phyloP scores from a whole-genome alignment of 345 rosid species.

The Ceriops decandra region DNA sequence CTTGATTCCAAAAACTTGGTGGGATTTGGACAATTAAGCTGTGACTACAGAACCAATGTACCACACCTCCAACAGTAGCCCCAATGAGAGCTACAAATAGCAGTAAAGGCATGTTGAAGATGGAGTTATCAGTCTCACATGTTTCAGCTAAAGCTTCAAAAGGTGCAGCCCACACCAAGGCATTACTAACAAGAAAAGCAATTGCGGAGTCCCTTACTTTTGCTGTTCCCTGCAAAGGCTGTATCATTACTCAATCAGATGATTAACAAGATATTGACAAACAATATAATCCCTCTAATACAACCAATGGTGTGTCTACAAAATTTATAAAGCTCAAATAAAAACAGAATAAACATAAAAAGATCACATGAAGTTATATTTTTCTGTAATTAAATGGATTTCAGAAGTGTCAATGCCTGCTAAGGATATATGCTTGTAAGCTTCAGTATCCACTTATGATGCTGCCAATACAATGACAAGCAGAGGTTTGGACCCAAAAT shows the following conservation, averaged over 20 bases:
- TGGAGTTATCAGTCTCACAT: slow-evolving; percentile 59
- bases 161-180: slow-evolving; percentile 52
- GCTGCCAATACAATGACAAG: too few species aligned
- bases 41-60: neutral
- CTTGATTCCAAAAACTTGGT: neutral
- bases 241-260: slow-evolving; percentile 38
- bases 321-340: neutral
- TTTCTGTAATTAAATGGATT: neutral
- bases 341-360: neutral
- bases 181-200: slow-evolving; percentile 43
- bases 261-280: neutral
- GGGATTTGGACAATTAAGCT: neutral
- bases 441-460: neutral
- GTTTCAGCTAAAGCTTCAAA: slow-evolving; percentile 74
- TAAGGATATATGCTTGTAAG: neutral
- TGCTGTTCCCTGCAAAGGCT: slow-evolving; percentile 44
- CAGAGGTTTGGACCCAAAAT: neutral
- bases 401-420: neutral
- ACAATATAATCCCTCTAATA: neutral
- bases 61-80: slow-evolving; percentile 89
- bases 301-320: neutral
- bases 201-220: slow-evolving; percentile 32
- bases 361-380: neutral
- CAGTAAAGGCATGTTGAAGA: slow-evolving; percentile 73
- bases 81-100: slow-evolving; percentile 79